phyloP scores from a whole-genome alignment of 1,284 basidiomycete species.

The Bjerkandera adusta region DNA sequence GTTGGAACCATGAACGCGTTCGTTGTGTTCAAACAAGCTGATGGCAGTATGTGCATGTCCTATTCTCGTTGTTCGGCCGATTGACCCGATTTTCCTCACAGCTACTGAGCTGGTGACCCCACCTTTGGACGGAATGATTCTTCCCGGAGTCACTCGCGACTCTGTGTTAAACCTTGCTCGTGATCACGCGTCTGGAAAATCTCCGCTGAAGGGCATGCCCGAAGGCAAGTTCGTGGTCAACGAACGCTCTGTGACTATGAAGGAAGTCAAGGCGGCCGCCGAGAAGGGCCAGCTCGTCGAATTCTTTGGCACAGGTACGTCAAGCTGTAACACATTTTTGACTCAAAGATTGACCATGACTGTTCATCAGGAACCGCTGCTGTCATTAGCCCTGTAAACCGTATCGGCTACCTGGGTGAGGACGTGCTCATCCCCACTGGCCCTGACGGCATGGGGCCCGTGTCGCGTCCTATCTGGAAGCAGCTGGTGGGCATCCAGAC shows the following conservation, averaged over 20 bases:
- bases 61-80: background rate
- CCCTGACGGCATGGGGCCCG: constrained; percentile 83
- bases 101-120: constrained; percentile 86
- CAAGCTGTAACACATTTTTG: background rate
- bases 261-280: constrained; percentile 78
- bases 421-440: constrained; percentile 87
- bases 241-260: constrained; percentile 89
- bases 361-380: constrained; percentile 71
- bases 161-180: constrained; percentile 84
- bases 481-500: constrained; percentile 90
- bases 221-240: constrained; percentile 64
- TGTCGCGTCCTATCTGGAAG: constrained; percentile 82
- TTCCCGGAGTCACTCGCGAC: constrained; percentile 95
- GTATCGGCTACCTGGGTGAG: constrained; percentile 84
- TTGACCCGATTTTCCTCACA: constrained; percentile 29
- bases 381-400: constrained; percentile 80
- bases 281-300: constrained; percentile 77
- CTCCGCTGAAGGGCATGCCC: constrained; percentile 60
- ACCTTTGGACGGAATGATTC: constrained; percentile 92
- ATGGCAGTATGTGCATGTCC: constrained; percentile 58
- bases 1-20: constrained; percentile 98
- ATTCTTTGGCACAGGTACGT: constrained; percentile 86
- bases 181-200: constrained; percentile 65
- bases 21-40: constrained; percentile 73
- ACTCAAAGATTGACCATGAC: constrained; percentile 25